Evolutionary conservation across 495 filamentous ascomycete genomes (phyloP), one percentile per base, ranked within the genome.

Genomic region (Clavariopsis aquatica): DNA sequence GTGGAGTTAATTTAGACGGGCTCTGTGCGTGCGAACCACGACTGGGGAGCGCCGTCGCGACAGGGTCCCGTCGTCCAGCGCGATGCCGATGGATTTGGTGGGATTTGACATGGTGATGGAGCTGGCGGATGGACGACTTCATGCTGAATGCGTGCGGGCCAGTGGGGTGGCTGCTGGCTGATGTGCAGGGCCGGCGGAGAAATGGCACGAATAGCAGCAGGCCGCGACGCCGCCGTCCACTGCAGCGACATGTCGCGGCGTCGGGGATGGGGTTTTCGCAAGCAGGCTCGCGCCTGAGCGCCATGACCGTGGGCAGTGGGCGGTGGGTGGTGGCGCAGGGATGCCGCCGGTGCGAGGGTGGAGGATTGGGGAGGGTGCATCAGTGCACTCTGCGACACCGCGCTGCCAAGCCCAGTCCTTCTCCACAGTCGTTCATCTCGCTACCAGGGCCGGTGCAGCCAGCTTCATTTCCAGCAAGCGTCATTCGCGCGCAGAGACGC

Each of bases 381-480:
- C 38, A 43, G 38, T 15, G 19, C 20, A 19, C 4, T 31, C 66
- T 69, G 66, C 62, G 66, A 69, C 66, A 69, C 29, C 60, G 53
- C 62, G 46, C 62, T 36, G 62, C 65, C 23, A 53, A 59, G 36
- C 47, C 55, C 49, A 36, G 60, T 52, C 67, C 54, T 70, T 66
- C 67, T 70, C 67, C 67, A 66, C 67, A 70, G 55, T 57, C 57
- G n/a, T 34, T 70, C 67, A 70, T 70, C 36, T 70, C 67, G 67
- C 62, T 70, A 57, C 67, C 27, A 31, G 27, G 56, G 56, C 57
- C 62, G 54, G 46, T 23, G 27, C 15, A 53, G 60, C 54, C 51
- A 22, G n/a, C 31, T 41, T 66, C 63, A 60, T 60, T 66, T 55
- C 52, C 55, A 58, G 26, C 28, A 34, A 24, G 52, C 55, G 8